These are phyloP conservation scores for Cymbopogon flexuosus DNA, from an alignment of 202 grass and related monocot species.

Conservation along the genomic window DNA sequence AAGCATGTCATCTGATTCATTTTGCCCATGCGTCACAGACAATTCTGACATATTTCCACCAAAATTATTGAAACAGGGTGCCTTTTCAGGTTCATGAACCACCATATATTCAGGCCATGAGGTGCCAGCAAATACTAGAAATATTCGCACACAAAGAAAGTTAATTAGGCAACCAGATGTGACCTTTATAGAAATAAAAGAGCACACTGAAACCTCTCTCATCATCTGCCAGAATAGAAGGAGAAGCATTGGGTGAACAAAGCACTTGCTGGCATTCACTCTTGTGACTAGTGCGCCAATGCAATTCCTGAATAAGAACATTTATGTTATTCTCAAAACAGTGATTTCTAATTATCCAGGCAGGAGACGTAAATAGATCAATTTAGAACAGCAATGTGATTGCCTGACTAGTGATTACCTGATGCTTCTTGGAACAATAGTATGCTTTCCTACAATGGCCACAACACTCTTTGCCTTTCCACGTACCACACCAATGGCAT, in stretches of 20 bases:
- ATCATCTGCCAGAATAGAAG: constrained; percentile 11
- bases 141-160: background rate
- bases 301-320: constrained; percentile 44
- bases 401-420: constrained; percentile 36
- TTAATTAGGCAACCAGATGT: background rate
- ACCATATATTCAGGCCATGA: constrained; percentile 56
- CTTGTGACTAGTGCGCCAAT: constrained; percentile 72
- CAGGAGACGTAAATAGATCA: background rate
- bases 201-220: constrained; percentile 38
- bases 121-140: constrained; percentile 49
- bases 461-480: constrained; percentile 79
- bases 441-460: constrained; percentile 51
- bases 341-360: background rate
- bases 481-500: constrained; percentile 83
- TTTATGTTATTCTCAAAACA: background rate
- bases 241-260: constrained; percentile 38
- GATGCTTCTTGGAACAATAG: constrained; percentile 82
- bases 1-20: constrained; percentile 51
- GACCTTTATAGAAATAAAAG: constrained; percentile 16
- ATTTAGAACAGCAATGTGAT: background rate
- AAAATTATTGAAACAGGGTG: constrained; percentile 40
- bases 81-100: constrained; percentile 51
- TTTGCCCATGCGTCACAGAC: constrained; percentile 42
- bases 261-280: constrained; percentile 50
- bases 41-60: constrained; percentile 48